A percentile compares a stretch with the other conserved stretches of the same genome.
Evolutionary conservation across 768 basidiomycete genomes (phyloP).

Genomic region (Boletus sensibilis): DNA sequence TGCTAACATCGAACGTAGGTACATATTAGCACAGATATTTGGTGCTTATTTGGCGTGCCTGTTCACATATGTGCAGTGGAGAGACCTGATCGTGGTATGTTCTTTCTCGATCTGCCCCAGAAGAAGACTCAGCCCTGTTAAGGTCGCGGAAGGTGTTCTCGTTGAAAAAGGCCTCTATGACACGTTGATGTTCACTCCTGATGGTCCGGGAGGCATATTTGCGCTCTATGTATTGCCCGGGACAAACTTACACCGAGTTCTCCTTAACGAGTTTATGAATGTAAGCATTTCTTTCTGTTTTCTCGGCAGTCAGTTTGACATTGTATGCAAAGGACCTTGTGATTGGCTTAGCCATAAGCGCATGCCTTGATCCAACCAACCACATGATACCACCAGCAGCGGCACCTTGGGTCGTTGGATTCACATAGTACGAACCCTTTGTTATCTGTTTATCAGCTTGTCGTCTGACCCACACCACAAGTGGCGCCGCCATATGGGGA

Average conservation of each 20-base stretch:
- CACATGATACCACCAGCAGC: slow-evolving; percentile 50
- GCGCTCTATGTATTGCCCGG: slow-evolving; percentile 36
- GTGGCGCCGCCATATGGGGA: slow-evolving; percentile 60
- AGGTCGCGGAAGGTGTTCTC: slow-evolving; percentile 34
- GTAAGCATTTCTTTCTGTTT: slow-evolving; percentile 20
- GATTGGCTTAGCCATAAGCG: slow-evolving; percentile 23
- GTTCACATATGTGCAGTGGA: slow-evolving; percentile 62
- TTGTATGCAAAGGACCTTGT: slow-evolving; percentile 15
- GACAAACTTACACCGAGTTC: slow-evolving; percentile 30
- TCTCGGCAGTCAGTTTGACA: not conserved
- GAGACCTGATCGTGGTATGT: slow-evolving; percentile 45
- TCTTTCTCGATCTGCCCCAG: slow-evolving; percentile 44
- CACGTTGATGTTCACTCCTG: slow-evolving; percentile 34
- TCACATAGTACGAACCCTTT: slow-evolving; percentile 52
- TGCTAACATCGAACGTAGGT: slow-evolving; percentile 39
- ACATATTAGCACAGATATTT: slow-evolving; percentile 62
- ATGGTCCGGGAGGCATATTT: slow-evolving; percentile 40
- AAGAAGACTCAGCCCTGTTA: slow-evolving; percentile 22
- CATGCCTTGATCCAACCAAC: slow-evolving; percentile 46
- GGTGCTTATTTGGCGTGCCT: slow-evolving; percentile 64
- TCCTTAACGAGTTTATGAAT: slow-evolving; percentile 41
- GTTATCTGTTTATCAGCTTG: not conserved
- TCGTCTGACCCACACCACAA: slow-evolving; percentile 23
- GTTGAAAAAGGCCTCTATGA: slow-evolving; percentile 27
- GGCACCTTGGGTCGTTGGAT: slow-evolving; percentile 53